Conservation (phyloP, 2,329 filamentous ascomycete genomes). For the Fusarium beomiforme region DNA sequence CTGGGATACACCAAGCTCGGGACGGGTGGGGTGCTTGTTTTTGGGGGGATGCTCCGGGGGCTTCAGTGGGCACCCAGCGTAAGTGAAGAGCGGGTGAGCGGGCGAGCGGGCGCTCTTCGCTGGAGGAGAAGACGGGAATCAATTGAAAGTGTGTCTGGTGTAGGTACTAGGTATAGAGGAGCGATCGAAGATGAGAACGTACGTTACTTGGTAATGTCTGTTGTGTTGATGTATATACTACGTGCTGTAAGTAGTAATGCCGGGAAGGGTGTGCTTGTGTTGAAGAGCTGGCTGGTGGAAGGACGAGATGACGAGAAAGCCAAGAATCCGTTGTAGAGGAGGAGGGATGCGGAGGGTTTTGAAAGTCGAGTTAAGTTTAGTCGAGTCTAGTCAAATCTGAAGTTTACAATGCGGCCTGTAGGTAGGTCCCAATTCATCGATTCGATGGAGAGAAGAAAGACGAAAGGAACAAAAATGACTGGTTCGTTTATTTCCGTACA, state of each 20-base stretch:
- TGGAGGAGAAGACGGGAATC: neutral
- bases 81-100: slow-evolving; percentile 17
- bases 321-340: neutral
- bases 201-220: neutral
- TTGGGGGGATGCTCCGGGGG: slow-evolving; percentile 26
- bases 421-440: neutral
- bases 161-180: neutral
- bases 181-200: slow-evolving; percentile 2
- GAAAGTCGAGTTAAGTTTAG: slow-evolving; percentile 17
- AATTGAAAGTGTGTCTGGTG: neutral
- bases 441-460: slow-evolving; percentile 12
- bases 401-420: neutral
- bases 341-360: slow-evolving; percentile 21
- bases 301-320: slow-evolving; percentile 1
- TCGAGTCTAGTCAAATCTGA: slow-evolving; percentile 7
- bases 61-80: slow-evolving; percentile 25
- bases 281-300: neutral
- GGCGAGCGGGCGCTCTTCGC: slow-evolving; percentile 18
- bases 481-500: slow-evolving; percentile 22
- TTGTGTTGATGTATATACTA: neutral
- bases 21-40: slow-evolving; percentile 32
- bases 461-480: slow-evolving; percentile 19
- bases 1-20: slow-evolving; percentile 22
- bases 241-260: neutral
- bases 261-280: neutral